These are phyloP conservation scores for Euphorbia tirucalli DNA, from an alignment of 345 rosid species.

Conservation along the genomic window DNA sequence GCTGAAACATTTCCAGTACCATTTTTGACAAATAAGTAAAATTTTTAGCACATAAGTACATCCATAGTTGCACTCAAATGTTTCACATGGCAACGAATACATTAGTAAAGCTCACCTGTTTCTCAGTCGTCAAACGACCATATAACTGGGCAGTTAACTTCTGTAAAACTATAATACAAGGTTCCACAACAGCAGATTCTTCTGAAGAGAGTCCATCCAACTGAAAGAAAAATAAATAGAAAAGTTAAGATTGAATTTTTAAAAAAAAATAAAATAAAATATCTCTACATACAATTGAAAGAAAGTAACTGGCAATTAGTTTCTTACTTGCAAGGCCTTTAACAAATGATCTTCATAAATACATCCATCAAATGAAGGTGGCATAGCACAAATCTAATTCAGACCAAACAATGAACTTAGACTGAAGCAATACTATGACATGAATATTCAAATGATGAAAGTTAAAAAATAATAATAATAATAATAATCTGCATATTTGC, in stretches of 20 bases:
- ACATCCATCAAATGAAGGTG: constrained; percentile 35
- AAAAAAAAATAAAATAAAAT: background rate
- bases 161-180: constrained; percentile 63
- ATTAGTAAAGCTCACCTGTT: constrained; percentile 56
- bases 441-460: constrained; percentile 5
- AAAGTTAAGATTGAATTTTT: constrained; percentile 10
- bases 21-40: too few relatives aligned
- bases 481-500: too few relatives aligned
- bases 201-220: constrained; percentile 45
- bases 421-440: constrained; percentile 15
- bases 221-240: constrained; percentile 44
- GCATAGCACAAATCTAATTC: constrained; percentile 55
- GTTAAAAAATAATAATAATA: background rate
- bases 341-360: constrained; percentile 50
- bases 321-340: constrained; percentile 65
- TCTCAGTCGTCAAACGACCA: constrained; percentile 44
- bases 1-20: background rate
- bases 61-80: background rate
- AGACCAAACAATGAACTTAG: constrained; percentile 26
- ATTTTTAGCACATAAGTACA: too few relatives aligned
- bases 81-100: background rate
- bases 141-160: constrained; percentile 53
- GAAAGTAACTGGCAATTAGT: constrained; percentile 11
- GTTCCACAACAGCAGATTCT: constrained; percentile 55
- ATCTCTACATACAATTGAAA: background rate